Conservation (phyloP, 2,329 filamentous ascomycete genomes). For the Cercospora berteroae region DNA sequence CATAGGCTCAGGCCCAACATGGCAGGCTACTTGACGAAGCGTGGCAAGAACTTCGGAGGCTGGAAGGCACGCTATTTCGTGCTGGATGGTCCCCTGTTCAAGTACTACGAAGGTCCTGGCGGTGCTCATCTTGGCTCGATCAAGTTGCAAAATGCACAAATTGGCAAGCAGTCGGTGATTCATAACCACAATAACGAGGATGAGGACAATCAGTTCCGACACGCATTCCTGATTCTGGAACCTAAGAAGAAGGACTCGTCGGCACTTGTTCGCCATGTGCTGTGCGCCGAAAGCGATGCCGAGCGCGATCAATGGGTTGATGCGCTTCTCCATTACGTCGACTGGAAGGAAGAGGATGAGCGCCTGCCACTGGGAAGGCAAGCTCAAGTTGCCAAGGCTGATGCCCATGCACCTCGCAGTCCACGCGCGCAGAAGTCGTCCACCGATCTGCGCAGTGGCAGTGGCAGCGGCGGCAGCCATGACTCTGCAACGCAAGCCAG, state of each 20-base stretch:
- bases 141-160: slow-evolving; percentile 85
- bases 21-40: slow-evolving; percentile 91
- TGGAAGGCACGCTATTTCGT: slow-evolving; percentile 87
- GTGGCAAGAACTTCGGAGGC: slow-evolving; percentile 96
- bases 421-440: slow-evolving; percentile 41
- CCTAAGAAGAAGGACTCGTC: slow-evolving; percentile 94
- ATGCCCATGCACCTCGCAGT: slow-evolving; percentile 31
- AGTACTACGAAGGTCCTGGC: slow-evolving; percentile 88
- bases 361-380: slow-evolving; percentile 21
- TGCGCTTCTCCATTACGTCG: slow-evolving; percentile 82
- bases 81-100: slow-evolving; percentile 68
- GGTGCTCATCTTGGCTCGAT: slow-evolving; percentile 91
- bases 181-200: slow-evolving; percentile 64
- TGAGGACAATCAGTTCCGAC: slow-evolving; percentile 87
- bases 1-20: slow-evolving; percentile 68
- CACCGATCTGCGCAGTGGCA: slow-evolving; percentile 33
- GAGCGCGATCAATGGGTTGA: slow-evolving; percentile 96
- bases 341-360: slow-evolving; percentile 64
- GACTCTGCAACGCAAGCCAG: slow-evolving; percentile 10
- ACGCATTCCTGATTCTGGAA: slow-evolving; percentile 91
- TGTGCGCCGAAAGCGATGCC: slow-evolving; percentile 90
- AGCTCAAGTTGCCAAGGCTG: slow-evolving; percentile 28
- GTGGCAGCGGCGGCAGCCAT: slow-evolving; percentile 21
- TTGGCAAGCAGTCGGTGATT: slow-evolving; percentile 83
- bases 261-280: slow-evolving; percentile 83